phyloP scores from a whole-genome alignment of 177 flowering plant genomes.

The Vitis hybrid region DNA sequence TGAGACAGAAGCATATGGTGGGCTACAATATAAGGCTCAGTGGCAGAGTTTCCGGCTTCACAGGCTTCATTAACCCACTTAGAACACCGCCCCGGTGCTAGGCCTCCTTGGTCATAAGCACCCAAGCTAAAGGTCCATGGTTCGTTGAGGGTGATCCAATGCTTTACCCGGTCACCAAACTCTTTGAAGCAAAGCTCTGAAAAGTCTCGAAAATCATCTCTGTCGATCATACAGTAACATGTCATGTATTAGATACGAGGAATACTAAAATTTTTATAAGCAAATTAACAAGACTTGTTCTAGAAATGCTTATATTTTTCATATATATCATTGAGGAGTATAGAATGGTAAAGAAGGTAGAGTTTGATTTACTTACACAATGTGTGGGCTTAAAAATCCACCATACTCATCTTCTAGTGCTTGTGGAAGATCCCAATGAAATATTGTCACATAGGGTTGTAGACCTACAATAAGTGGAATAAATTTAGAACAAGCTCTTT shows the following conservation, averaged over 20 bases:
- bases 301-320: too few species aligned
- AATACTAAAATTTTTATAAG: too few species aligned
- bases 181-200: slow-evolving; percentile 35
- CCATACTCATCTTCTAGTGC: neutral
- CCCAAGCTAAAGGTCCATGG: slow-evolving; percentile 14
- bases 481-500: too few species aligned
- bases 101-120: slow-evolving; percentile 29
- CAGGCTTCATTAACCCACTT: slow-evolving; percentile 12
- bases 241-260: too few species aligned
- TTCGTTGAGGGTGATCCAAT: slow-evolving; percentile 50
- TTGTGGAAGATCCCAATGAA: neutral
- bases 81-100: slow-evolving; percentile 47
- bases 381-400: neutral
- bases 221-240: too few species aligned
- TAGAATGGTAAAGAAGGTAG: too few species aligned
- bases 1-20: slow-evolving; percentile 33
- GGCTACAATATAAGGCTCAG: slow-evolving; percentile 36
- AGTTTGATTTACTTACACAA: neutral
- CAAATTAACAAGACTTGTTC: slow-evolving; percentile 3
- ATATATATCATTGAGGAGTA: too few species aligned
- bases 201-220: slow-evolving; percentile 36
- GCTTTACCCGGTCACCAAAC: slow-evolving; percentile 43
- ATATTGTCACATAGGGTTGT: neutral
- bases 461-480: neutral
- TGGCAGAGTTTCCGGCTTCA: slow-evolving; percentile 27